phyloP scores from a whole-genome alignment of 768 basidiomycete species.

The Lentinula boryana region DNA sequence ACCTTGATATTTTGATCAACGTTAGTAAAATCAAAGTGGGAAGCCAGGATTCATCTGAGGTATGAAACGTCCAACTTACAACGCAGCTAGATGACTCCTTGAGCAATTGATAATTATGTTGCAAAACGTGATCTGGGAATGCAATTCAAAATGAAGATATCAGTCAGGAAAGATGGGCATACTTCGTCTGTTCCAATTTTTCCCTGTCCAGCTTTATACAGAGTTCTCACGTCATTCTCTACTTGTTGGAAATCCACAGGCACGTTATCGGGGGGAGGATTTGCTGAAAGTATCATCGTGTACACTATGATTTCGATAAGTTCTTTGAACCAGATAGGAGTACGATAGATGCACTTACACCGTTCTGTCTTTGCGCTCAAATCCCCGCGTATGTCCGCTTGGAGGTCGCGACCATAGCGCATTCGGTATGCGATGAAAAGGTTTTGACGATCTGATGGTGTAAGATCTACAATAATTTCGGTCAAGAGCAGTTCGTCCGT shows the following conservation, averaged over 20 bases:
- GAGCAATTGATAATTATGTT: slow-evolving; percentile 27
- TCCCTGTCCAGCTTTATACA: slow-evolving; percentile 26
- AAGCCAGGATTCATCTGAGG: background rate
- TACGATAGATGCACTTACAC: slow-evolving; percentile 1
- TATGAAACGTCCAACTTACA: slow-evolving; percentile 9
- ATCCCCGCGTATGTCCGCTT: slow-evolving; percentile 8
- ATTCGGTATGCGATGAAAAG: background rate
- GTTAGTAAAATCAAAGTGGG: slow-evolving; percentile 3
- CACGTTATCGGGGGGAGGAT: slow-evolving; percentile 22
- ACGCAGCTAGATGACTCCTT: slow-evolving; percentile 19
- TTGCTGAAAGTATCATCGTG: slow-evolving; percentile 26
- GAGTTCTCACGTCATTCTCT: slow-evolving; percentile 24
- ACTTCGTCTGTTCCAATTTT: slow-evolving; percentile 27
- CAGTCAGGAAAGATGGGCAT: background rate
- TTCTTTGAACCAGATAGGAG: background rate
- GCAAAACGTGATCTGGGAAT: slow-evolving; percentile 17
- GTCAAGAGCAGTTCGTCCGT: slow-evolving; percentile 6
- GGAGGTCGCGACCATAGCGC: slow-evolving; percentile 7
- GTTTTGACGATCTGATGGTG: slow-evolving; percentile 2
- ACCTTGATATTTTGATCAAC: slow-evolving; percentile 14
- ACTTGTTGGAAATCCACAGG: slow-evolving; percentile 24
- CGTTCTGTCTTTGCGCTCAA: slow-evolving; percentile 9
- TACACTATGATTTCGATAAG: slow-evolving; percentile 14
- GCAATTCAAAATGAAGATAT: background rate
- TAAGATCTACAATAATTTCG: slow-evolving; percentile 10